Evolutionary conservation across 2,329 filamentous ascomycete species (phyloP).

Genomic region (Alternaria atra): DNA sequence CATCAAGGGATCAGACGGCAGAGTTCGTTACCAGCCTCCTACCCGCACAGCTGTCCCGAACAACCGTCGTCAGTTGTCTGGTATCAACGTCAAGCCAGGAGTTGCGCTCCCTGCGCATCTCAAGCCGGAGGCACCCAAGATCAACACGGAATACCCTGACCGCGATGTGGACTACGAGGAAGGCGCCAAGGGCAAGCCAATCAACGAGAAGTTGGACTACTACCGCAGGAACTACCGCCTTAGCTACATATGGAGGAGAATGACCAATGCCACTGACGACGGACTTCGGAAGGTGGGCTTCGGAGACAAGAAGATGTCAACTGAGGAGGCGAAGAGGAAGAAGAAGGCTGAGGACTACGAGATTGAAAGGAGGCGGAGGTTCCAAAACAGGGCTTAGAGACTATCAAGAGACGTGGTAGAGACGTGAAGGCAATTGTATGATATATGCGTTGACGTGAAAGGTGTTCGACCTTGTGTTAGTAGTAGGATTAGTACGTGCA

Average conservation of each 20-base stretch:
- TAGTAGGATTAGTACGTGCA: constrained; percentile 7
- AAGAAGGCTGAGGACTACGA: constrained; percentile 40
- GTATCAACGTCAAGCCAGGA: constrained; percentile 38
- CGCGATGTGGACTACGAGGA: constrained; percentile 35
- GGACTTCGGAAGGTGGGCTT: constrained; percentile 28
- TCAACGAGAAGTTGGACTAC: constrained; percentile 36
- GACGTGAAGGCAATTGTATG: constrained; percentile 29
- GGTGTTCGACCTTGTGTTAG: constrained; percentile 21
- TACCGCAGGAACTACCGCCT: constrained; percentile 39
- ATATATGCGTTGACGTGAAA: constrained; percentile 15
- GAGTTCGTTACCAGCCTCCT: constrained; percentile 42
- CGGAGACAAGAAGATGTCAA: constrained; percentile 25
- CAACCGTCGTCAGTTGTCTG: constrained; percentile 26
- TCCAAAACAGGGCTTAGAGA: constrained; percentile 38
- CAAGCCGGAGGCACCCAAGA: constrained; percentile 19
- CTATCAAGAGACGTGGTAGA: neutral
- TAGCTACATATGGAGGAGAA: constrained; percentile 28
- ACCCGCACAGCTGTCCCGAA: constrained; percentile 11
- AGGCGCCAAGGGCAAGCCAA: constrained; percentile 28
- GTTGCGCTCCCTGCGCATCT: constrained; percentile 38
- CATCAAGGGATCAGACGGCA: constrained; percentile 36
- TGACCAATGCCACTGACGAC: constrained; percentile 18
- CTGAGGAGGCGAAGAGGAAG: constrained; percentile 37
- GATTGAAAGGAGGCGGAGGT: constrained; percentile 38
- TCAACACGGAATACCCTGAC: constrained; percentile 26